A percentile compares a stretch with the other conserved stretches of the same genome.
Conservation (phyloP, 805 yeast genomes). For the Debaryomyces hansenii region DNA sequence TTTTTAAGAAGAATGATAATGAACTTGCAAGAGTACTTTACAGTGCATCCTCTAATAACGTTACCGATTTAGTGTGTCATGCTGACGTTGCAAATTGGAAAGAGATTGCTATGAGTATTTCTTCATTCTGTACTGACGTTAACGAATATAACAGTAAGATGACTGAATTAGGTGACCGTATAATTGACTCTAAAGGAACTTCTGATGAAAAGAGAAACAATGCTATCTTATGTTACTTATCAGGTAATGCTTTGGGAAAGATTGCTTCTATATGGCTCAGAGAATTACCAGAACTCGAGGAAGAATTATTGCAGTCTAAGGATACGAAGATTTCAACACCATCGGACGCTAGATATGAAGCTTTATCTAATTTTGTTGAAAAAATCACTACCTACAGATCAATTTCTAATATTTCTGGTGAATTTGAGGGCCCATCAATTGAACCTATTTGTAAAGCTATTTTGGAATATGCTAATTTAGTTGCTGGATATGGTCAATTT, state of each 20-base stretch:
- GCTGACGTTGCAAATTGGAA: constrained; percentile 83
- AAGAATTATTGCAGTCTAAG: constrained; percentile 41
- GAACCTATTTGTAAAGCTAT: constrained; percentile 58
- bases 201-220: constrained; percentile 55
- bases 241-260: constrained; percentile 78
- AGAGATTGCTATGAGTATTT: constrained; percentile 68
- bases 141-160: constrained; percentile 55
- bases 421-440: constrained; percentile 42
- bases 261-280: constrained; percentile 81
- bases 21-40: constrained; percentile 74
- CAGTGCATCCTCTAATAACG: constrained; percentile 55
- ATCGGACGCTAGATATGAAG: constrained; percentile 80
- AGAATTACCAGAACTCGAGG: constrained; percentile 54
- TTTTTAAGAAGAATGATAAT: constrained; percentile 57
- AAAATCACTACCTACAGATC: constrained; percentile 76
- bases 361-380: constrained; percentile 79
- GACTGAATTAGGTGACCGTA: constrained; percentile 74
- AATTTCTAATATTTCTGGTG: constrained; percentile 37
- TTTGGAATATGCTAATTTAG: constrained; percentile 77
- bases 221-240: constrained; percentile 76
- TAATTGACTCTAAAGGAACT: constrained; percentile 35
- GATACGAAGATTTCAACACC: constrained; percentile 54
- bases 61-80: constrained; percentile 71
- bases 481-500: constrained; percentile 80
- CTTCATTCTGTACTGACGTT: constrained; percentile 51